These are phyloP conservation scores for Leccinum ochraceum DNA, from an alignment of 768 basidiomycete genomes.

Conservation along the genomic window DNA sequence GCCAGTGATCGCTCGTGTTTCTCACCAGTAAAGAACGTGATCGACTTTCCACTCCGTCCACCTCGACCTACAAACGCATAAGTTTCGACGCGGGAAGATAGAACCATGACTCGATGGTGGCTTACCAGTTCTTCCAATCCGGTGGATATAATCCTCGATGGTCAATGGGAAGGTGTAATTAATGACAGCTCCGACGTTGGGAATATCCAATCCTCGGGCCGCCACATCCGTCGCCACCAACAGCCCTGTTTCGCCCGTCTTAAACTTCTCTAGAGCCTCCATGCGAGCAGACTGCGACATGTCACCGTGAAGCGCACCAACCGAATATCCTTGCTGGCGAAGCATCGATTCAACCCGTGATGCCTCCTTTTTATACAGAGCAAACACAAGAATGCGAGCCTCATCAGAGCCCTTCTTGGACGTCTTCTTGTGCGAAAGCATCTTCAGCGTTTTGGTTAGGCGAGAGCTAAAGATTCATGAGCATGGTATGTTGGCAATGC, in stretches of 20 bases:
- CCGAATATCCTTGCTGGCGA: constrained; percentile 69
- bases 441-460: constrained; percentile 55
- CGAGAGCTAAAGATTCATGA: constrained; percentile 47
- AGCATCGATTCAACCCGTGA: constrained; percentile 85
- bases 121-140: constrained; percentile 84
- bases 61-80: constrained; percentile 66
- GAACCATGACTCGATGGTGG: not conserved
- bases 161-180: constrained; percentile 99
- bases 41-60: constrained; percentile 84
- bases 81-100: not conserved
- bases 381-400: constrained; percentile 86
- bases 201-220: constrained; percentile 95
- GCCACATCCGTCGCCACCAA: constrained; percentile 98
- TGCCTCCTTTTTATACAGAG: constrained; percentile 97
- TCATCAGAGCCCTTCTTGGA: constrained; percentile 49
- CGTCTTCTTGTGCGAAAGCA: constrained; percentile 62
- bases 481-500: not conserved
- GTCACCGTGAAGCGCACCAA: constrained; percentile 88
- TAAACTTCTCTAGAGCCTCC: constrained; percentile 85
- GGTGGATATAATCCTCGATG: constrained; percentile 90
- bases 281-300: constrained; percentile 83
- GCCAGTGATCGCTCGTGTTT: constrained; percentile 83
- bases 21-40: constrained; percentile 97
- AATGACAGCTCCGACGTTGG: constrained; percentile 90
- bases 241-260: constrained; percentile 74